phyloP scores from a whole-genome alignment of 2,329 filamentous ascomycete genomes.

The Fusarium devonianum region DNA sequence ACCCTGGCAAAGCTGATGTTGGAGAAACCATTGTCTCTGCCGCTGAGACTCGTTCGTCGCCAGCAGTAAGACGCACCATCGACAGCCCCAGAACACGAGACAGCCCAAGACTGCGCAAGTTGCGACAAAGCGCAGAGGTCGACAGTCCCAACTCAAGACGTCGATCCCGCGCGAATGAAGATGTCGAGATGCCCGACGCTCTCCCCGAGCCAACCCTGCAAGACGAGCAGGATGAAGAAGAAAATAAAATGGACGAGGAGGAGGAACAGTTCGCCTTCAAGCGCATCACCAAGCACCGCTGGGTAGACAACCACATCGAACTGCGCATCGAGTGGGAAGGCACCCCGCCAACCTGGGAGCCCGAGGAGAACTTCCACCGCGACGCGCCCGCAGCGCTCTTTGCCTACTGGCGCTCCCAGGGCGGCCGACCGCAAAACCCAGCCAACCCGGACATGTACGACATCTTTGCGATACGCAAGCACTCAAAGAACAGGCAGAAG shows the following conservation, averaged over 20 bases:
- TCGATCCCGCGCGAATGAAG: not conserved
- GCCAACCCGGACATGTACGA: constrained; percentile 42
- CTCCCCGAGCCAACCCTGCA: not conserved
- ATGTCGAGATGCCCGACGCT: constrained; percentile 1
- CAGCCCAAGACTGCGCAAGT: too few species aligned
- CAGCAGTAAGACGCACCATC: not conserved
- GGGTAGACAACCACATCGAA: constrained; percentile 41
- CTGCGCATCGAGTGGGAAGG: constrained; percentile 45
- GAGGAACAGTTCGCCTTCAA: constrained; percentile 28
- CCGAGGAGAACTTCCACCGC: constrained; percentile 45
- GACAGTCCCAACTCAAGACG: not conserved
- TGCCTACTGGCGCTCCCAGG: constrained; percentile 43
- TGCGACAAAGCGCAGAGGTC: too few species aligned
- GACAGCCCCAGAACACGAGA: not conserved
- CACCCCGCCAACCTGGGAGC: constrained; percentile 46
- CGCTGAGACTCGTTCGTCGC: constrained; percentile 1
- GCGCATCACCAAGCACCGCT: constrained; percentile 41
- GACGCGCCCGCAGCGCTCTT: constrained; percentile 45
- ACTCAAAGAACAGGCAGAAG: constrained; percentile 39
- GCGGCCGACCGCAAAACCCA: constrained; percentile 46
- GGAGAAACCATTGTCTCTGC: too few species aligned
- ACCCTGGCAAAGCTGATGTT: constrained; percentile 4
- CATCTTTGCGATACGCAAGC: constrained; percentile 46
- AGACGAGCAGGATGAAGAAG: constrained; percentile 2
- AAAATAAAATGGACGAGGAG: constrained; percentile 6